Conservation (phyloP, 2,329 filamentous ascomycete species). For the Zymoseptoria tritici region DNA sequence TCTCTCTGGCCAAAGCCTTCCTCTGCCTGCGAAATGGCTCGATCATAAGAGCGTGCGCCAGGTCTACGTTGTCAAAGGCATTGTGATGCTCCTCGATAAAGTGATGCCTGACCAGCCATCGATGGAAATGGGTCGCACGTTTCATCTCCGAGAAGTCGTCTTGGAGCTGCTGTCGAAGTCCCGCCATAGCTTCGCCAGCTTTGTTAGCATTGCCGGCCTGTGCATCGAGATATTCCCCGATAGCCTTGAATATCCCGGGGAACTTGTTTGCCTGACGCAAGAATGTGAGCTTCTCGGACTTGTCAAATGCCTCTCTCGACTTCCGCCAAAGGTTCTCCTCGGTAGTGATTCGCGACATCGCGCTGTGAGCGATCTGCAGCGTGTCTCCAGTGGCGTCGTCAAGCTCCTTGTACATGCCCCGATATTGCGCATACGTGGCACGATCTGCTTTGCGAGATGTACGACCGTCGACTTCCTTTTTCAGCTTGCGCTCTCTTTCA, state of each 20-base stretch:
- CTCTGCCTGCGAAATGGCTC: neutral
- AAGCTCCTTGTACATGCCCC: constrained; percentile 5
- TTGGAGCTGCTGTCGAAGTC: neutral
- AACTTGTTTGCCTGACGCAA: constrained; percentile 12
- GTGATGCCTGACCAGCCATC: constrained; percentile 11
- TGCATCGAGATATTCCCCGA: constrained; percentile 10
- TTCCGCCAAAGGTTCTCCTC: constrained; percentile 8
- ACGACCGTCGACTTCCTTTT: constrained; percentile 1
- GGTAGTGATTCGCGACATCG: neutral
- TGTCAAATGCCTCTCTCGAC: constrained; percentile 3
- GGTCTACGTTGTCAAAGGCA: neutral
- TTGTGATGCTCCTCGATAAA: constrained; percentile 8
- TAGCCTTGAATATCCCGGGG: constrained; percentile 4
- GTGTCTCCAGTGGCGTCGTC: constrained; percentile 1
- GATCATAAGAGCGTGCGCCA: neutral
- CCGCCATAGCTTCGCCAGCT: neutral
- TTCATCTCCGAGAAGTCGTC: neutral
- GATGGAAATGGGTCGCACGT: constrained; percentile 5
- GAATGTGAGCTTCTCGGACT: constrained; percentile 3
- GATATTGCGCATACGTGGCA: constrained; percentile 10
- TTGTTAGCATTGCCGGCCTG: constrained; percentile 5
- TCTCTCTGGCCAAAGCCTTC: neutral
- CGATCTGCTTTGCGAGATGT: constrained; percentile 6
- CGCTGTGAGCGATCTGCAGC: neutral
- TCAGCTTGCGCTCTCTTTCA: neutral